phyloP scores from a whole-genome alignment of 2,329 filamentous ascomycete species.

The Fusarium tricinctum region DNA sequence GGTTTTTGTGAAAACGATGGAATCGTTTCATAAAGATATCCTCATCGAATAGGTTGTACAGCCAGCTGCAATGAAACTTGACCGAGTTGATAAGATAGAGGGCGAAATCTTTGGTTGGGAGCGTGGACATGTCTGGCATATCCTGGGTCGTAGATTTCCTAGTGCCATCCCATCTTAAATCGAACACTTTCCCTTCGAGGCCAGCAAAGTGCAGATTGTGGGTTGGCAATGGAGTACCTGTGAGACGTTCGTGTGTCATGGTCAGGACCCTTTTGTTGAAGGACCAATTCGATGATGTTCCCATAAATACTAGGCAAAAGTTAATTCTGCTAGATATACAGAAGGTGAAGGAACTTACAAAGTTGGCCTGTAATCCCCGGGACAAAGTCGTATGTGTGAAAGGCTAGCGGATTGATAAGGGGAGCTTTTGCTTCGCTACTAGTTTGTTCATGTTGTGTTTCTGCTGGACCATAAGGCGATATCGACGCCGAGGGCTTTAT shows the following conservation, averaged over 20 bases:
- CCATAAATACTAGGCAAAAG: slow-evolving; percentile 32
- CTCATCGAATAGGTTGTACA: slow-evolving; percentile 40
- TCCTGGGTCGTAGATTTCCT: slow-evolving; percentile 11
- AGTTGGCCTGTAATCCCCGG: slow-evolving; percentile 26
- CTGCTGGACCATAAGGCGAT: slow-evolving; percentile 3
- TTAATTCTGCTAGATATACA: background rate
- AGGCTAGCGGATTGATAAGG: slow-evolving; percentile 37
- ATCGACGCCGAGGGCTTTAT: slow-evolving; percentile 14
- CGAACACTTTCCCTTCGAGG: slow-evolving; percentile 36
- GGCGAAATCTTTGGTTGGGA: slow-evolving; percentile 40
- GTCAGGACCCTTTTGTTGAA: slow-evolving; percentile 42
- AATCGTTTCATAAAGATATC: slow-evolving; percentile 39
- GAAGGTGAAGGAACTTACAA: slow-evolving; percentile 4
- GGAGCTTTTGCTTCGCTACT: slow-evolving; percentile 30
- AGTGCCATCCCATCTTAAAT: slow-evolving; percentile 32
- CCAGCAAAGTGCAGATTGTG: slow-evolving; percentile 32
- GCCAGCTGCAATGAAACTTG: slow-evolving; percentile 40
- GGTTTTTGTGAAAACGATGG: slow-evolving; percentile 24
- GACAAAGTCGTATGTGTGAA: slow-evolving; percentile 42
- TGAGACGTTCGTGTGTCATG: slow-evolving; percentile 40
- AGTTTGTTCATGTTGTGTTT: background rate
- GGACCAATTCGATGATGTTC: slow-evolving; percentile 42
- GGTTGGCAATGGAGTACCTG: slow-evolving; percentile 27
- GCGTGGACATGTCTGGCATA: slow-evolving; percentile 4
- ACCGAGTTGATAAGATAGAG: slow-evolving; percentile 42